phyloP scores from a whole-genome alignment of 1,284 basidiomycete species.

The Pseudozyma tsukubaensis region DNA sequence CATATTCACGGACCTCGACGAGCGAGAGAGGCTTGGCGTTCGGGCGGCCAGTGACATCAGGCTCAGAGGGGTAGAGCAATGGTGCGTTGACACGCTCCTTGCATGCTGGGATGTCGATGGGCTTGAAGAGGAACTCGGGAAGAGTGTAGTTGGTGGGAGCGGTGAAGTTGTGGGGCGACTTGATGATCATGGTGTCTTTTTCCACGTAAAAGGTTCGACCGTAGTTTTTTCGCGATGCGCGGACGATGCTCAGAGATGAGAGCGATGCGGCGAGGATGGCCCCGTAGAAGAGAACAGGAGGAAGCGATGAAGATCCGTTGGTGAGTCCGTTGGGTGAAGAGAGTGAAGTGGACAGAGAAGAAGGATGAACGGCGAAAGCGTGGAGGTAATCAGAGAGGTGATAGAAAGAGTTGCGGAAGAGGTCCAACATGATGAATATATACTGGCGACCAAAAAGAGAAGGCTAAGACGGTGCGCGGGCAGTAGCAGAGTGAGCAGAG shows the following conservation, averaged over 20 bases:
- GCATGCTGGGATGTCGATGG: conserved; percentile 37
- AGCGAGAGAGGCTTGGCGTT: conserved; percentile 50
- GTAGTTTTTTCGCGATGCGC: conserved; percentile 23
- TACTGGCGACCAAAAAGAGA: not conserved
- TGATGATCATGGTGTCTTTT: conserved; percentile 51
- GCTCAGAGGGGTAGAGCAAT: conserved; percentile 52
- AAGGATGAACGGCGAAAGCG: conserved; percentile 12
- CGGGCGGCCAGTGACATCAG: conserved; percentile 30
- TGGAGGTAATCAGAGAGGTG: conserved; percentile 27
- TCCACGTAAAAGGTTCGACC: conserved; percentile 31
- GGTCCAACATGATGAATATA: conserved; percentile 31
- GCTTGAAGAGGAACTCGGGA: conserved; percentile 58
- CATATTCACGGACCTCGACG: conserved; percentile 47
- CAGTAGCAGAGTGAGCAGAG: not conserved
- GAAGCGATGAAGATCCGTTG: not conserved
- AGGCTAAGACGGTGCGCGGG: not conserved
- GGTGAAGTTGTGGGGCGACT: conserved; percentile 44
- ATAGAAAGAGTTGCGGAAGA: conserved; percentile 21
- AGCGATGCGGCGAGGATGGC: conserved; percentile 27
- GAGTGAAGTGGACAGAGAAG: conserved; percentile 1
- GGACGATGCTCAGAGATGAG: conserved; percentile 13
- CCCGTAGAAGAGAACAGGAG: conserved; percentile 24
- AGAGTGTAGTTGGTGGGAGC: conserved; percentile 49
- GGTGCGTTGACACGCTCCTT: conserved; percentile 33
- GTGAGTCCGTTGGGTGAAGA: conserved; percentile 12